Evolutionary conservation across 768 basidiomycete species (phyloP), one percentile per base, ranked within the genome.

Genomic region (Macrolepiota dolichaula): DNA sequence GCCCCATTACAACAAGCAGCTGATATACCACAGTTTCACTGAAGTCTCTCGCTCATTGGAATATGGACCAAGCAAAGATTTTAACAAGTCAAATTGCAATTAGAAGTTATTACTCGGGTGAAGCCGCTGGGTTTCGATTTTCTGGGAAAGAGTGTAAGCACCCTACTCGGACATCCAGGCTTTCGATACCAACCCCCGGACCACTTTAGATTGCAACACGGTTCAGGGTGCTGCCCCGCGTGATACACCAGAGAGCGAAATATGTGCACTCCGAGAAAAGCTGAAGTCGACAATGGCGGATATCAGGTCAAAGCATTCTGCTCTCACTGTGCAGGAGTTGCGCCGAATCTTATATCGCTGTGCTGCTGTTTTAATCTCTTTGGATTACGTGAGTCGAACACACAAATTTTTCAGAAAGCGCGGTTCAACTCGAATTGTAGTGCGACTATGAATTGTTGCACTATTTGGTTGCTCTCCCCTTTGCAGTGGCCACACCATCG

Each of bases 21-120:
- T 62, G 54, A 58, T 62, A 38, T 60, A 4, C 13, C 51, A 35
- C 61, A 88, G 86, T 81, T 29, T 87, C 83, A 0, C 70, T 90
- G 46, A 77, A 82, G 40, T 70, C 75, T 0, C 71, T 87, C 37
- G 82, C 84, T 0, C 80, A 76, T 54, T 87, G 88, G 83, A 86
- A 87, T 64, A 82, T 88, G 3, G 96, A 99, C 71, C 85, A 87
- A 22, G 84, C 96, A 9, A 92, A 92, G 70, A 78, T 84, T 1
- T 79, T 98, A 46, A 81, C 91, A 0, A 91, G 88, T 64, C 92
- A 98, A 68, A 85, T 97, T 59, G 89, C 94, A 0, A 89, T 90
- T 42, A 96, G 96, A 70, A 87, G 87, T n/a, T 94, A 94, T 71
- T 98, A 87, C 68, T 81, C 85, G 22, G 95, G 95, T 27, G 94